These are phyloP conservation scores for Cladophialophora carrionii DNA, from an alignment of 2,329 filamentous ascomycete genomes.

Conservation along the genomic window DNA sequence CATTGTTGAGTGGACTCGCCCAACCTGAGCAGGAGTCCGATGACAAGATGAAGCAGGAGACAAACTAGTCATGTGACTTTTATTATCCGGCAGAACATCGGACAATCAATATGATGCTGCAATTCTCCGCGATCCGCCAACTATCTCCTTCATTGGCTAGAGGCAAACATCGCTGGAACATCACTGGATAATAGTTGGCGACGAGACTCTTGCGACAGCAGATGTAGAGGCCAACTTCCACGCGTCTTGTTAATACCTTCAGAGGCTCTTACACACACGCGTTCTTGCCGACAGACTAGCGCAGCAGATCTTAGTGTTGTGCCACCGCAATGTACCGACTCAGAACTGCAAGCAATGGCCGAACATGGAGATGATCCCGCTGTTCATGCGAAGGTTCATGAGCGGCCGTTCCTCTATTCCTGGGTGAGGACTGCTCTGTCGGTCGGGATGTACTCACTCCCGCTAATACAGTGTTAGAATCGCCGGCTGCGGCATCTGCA, in stretches of 20 bases:
- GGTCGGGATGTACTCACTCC: not conserved
- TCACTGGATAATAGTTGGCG: not conserved
- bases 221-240: not conserved
- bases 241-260: not conserved
- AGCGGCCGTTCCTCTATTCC: slow-evolving; percentile 56
- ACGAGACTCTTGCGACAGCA: not conserved
- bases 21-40: not conserved
- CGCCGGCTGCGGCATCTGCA: slow-evolving; percentile 85
- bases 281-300: not conserved
- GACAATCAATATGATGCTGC: not conserved
- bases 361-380: slow-evolving; percentile 26
- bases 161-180: not conserved
- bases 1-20: not conserved
- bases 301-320: not conserved
- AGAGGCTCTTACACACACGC: not conserved
- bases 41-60: not conserved
- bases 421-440: slow-evolving; percentile 46
- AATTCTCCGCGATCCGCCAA: not conserved
- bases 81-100: not conserved
- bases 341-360: slow-evolving; percentile 24
- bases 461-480: slow-evolving; percentile 59
- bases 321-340: slow-evolving; percentile 26
- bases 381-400: slow-evolving; percentile 30
- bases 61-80: not conserved
- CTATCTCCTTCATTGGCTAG: not conserved